A percentile compares a stretch with the other conserved stretches of the same genome.
Conservation (phyloP, 306 rosid species). For the Lithocarpus polystachyus region DNA sequence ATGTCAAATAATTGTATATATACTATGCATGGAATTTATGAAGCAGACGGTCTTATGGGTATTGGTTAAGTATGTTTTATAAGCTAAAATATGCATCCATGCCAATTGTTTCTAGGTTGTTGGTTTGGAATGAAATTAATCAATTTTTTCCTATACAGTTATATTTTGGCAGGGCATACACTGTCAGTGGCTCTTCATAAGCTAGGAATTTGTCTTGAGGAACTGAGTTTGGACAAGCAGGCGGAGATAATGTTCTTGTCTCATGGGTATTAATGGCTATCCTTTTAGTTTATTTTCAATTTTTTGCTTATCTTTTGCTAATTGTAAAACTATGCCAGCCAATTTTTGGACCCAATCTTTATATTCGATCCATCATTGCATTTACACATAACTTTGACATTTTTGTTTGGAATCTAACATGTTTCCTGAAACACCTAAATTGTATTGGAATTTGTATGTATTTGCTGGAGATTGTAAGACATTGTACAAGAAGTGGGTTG, state of each 20-base stretch:
- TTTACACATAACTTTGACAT: neutral
- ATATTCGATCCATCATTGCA: neutral
- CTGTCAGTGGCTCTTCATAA: conserved; percentile 79
- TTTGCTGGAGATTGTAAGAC: neutral
- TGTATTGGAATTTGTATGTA: neutral
- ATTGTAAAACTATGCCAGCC: conserved; percentile 8
- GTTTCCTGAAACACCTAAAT: neutral
- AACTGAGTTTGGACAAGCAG: conserved; percentile 76
- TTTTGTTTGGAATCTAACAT: neutral
- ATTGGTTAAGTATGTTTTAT: too few relatives aligned
- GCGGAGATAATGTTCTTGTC: conserved; percentile 77
- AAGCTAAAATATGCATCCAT: neutral
- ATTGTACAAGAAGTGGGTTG: neutral
- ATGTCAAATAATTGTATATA: too few relatives aligned
- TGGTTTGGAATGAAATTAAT: conserved; percentile 14
- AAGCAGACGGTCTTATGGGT: neutral
- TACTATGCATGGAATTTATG: neutral
- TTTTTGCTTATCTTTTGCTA: conserved; percentile 15
- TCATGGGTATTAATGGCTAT: conserved; percentile 56
- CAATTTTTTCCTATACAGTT: conserved; percentile 91
- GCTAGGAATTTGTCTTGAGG: conserved; percentile 64
- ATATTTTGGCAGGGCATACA: conserved; percentile 88
- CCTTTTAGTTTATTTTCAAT: conserved; percentile 11
- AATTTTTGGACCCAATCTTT: neutral
- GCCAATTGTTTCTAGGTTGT: conserved; percentile 10